Base-by-base conservation (phyloP, 805 yeast species). In the Kuraishia capsulata region DNA sequence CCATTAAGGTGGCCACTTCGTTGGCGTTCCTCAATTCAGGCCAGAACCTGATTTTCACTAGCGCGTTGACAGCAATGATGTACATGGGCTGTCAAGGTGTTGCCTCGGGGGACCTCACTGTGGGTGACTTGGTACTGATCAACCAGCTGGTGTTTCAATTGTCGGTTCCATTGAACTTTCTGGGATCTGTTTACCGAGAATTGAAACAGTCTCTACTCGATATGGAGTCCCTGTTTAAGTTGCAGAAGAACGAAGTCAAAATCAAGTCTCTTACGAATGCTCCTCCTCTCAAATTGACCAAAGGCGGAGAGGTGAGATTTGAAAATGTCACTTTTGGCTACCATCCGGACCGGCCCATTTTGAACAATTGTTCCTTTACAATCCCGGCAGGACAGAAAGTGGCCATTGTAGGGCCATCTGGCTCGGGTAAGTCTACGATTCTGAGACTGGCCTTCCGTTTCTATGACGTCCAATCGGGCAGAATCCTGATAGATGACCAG, bases 41-140 rank as follows among this genome's bases (percentile, higher is more conserved):
- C 14, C 94, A 84, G 56, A 83, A 80, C 53, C 49, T 82, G 39
- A 84, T 84, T 24, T 84, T 84, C 61, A 85, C 97, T 0, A 61
- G 84, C 30, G 97, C 98, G 1, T 65, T 92, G 45, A 92, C 98
- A 1, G 84, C 80, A 2, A 92, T 92, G 94, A 92, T 92, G 98
- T 92, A 85, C 57, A 81, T 92, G 95, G 97, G 96, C 13, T 86
- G 96, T 51, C 76, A 78, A 39, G 97, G 97, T 20, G 92, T 92
- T n/a, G 78, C 87, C 11, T 59, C 73, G 3, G 96, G 96, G 0
- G 59, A 75, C 1, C 64, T 92, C 39, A 81, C 94, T 1, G 97
- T 92, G 17, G 98, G 98, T 48, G 98, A 92, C 56, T 67, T 92
- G 52, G 97, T 92, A 17, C 67, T 92, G 43, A 90, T 92, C 46